phyloP scores from a whole-genome alignment of 192 early-diverging fungal species.

The Linnemannia elongata region DNA sequence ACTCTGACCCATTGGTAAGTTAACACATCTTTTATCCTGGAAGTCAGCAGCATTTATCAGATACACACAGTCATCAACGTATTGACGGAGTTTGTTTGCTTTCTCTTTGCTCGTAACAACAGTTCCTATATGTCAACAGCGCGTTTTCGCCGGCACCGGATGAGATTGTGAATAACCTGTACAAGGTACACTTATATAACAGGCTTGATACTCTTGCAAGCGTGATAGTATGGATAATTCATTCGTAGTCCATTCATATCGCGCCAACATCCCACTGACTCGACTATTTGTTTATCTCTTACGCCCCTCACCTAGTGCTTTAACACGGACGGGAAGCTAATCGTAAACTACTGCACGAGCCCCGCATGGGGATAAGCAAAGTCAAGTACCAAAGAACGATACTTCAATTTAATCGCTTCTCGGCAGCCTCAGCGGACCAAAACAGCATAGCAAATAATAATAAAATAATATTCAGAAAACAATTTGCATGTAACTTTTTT shows the following conservation, averaged over 20 bases:
- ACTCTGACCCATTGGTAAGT: constrained; percentile 79
- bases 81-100: background rate
- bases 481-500: background rate
- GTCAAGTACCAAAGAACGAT: background rate
- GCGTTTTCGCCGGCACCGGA: constrained; percentile 97
- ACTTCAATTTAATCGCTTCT: background rate
- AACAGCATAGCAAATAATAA: background rate
- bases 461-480: background rate
- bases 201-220: background rate
- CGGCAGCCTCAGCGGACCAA: background rate
- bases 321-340: constrained; percentile 82
- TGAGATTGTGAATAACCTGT: constrained; percentile 85
- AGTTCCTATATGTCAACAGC: constrained; percentile 95
- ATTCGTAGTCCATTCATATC: background rate
- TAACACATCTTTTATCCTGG: background rate
- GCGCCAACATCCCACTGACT: background rate
- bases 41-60: background rate
- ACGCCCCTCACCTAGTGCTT: constrained; percentile 77
- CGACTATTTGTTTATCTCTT: background rate
- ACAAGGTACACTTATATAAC: constrained; percentile 68
- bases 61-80: background rate
- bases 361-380: constrained; percentile 86
- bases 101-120: constrained; percentile 4
- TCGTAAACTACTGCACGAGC: constrained; percentile 93
- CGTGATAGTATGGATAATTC: background rate